Evolutionary conservation across 2,329 filamentous ascomycete species (phyloP).

Genomic region (Magnaporthiopsis rhizophila): DNA sequence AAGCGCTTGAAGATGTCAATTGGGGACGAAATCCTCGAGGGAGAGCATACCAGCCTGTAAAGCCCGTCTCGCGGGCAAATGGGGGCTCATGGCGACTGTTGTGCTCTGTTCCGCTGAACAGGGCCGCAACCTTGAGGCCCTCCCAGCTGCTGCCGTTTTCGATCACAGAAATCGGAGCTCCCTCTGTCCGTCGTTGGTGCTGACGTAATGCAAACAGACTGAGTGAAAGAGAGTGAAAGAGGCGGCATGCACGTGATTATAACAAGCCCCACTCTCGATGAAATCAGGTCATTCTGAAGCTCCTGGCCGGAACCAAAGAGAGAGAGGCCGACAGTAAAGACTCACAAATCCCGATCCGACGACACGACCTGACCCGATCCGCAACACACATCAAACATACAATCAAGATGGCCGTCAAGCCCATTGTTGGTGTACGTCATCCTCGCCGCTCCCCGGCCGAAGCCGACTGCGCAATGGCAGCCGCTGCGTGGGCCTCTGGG

Average conservation of each 20-base stretch:
- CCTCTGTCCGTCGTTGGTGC: not conserved
- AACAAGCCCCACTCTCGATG: not conserved
- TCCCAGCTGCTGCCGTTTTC: not conserved
- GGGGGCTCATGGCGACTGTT: slow-evolving; percentile 51
- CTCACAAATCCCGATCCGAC: slow-evolving; percentile 6
- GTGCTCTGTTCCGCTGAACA: not conserved
- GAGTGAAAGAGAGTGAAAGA: not conserved
- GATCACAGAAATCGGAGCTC: not conserved
- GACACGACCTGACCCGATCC: slow-evolving; percentile 6
- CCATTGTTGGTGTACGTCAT: slow-evolving; percentile 51
- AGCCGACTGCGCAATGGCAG: slow-evolving; percentile 4
- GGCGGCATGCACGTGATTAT: not conserved
- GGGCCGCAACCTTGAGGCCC: not conserved
- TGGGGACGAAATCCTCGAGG: slow-evolving; percentile 9
- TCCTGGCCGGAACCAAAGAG: slow-evolving; percentile 1
- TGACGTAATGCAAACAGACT: slow-evolving; percentile 1
- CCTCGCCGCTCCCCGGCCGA: not conserved
- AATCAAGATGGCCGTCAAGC: slow-evolving; percentile 45
- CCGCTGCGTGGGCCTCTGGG: not conserved
- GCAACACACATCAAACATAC: slow-evolving; percentile 8
- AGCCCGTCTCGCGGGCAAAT: slow-evolving; percentile 54
- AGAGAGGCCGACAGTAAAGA: not conserved
- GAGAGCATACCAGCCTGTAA: slow-evolving; percentile 46
- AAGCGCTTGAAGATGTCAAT: slow-evolving; percentile 9
- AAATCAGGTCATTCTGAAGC: slow-evolving; percentile 10